Evolutionary conservation across 1,284 basidiomycete species (phyloP).

Genomic region (Rhodotorula sp.): DNA sequence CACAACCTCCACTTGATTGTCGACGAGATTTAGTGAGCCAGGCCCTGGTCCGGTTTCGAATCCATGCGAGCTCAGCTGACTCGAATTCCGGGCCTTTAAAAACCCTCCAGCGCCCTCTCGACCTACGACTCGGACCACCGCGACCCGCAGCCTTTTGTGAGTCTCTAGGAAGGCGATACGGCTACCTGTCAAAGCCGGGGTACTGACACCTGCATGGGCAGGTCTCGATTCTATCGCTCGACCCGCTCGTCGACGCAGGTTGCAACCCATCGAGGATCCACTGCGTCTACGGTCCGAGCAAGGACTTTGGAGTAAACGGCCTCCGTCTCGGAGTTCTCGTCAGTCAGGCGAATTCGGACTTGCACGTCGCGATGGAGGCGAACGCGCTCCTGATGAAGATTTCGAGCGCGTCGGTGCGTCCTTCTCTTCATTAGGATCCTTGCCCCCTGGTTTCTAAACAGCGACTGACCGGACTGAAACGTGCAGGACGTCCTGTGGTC

Average conservation of each 20-base stretch:
- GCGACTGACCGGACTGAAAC: not conserved
- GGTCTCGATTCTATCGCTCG: slow-evolving; percentile 50
- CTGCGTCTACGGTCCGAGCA: slow-evolving; percentile 44
- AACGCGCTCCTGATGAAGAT: slow-evolving; percentile 40
- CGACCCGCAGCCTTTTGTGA: slow-evolving; percentile 46
- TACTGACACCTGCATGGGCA: not conserved
- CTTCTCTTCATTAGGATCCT: not conserved
- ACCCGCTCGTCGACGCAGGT: slow-evolving; percentile 50
- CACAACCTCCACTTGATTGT: slow-evolving; percentile 52
- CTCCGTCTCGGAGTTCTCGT: slow-evolving; percentile 50
- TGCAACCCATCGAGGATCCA: slow-evolving; percentile 51
- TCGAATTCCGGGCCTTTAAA: not conserved
- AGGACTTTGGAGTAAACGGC: slow-evolving; percentile 55
- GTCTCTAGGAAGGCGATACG: not conserved
- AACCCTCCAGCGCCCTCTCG: slow-evolving; percentile 12
- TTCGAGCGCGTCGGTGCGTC: slow-evolving; percentile 33
- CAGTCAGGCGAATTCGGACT: slow-evolving; percentile 50
- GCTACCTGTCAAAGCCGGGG: not conserved
- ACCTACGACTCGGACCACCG: slow-evolving; percentile 22
- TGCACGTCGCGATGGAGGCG: slow-evolving; percentile 40
- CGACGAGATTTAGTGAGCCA: slow-evolving; percentile 52
- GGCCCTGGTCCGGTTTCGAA: fast-evolving
- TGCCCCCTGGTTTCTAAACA: not conserved
- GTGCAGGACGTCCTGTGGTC: slow-evolving; percentile 38
- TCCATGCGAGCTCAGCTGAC: not conserved